phyloP scores from a whole-genome alignment of 176 grass and related monocot genomes.

The Alopecurus myosuroides region DNA sequence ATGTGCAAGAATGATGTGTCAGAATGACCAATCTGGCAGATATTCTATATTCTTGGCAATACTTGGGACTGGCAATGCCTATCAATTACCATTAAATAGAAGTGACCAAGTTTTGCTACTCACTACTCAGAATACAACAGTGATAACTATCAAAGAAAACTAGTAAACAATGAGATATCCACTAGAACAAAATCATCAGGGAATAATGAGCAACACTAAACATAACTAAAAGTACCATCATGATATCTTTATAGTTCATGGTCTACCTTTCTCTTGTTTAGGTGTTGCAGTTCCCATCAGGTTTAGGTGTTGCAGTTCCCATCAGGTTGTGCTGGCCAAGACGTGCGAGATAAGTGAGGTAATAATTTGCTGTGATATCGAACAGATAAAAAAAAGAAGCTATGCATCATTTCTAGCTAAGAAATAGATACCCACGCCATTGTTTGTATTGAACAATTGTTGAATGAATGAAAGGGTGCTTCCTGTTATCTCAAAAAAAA shows the following conservation, averaged over 20 bases:
- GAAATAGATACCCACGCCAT: neutral
- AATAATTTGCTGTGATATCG: neutral
- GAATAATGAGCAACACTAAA: neutral
- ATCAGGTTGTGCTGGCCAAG: neutral
- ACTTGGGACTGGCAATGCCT: neutral
- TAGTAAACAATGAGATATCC: neutral
- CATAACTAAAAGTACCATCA: neutral
- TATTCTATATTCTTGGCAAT: neutral
- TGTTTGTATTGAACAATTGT: neutral
- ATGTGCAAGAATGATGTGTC: neutral
- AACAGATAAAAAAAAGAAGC: neutral
- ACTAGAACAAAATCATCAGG: neutral
- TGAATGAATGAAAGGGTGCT: neutral
- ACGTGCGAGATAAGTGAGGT: neutral
- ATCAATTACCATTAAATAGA: neutral
- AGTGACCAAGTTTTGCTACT: neutral
- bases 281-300: too few relatives aligned
- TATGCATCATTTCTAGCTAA: neutral
- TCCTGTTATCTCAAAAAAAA: neutral
- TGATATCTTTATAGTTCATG: neutral
- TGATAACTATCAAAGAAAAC: neutral
- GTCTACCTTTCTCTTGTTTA: conserved; percentile 35
- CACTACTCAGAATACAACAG: neutral
- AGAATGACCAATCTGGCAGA: neutral
- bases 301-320: neutral